These are phyloP conservation scores for Heliamphora exappendiculata DNA, from an alignment of 148 eudicot genomes.

Conservation along the genomic window DNA sequence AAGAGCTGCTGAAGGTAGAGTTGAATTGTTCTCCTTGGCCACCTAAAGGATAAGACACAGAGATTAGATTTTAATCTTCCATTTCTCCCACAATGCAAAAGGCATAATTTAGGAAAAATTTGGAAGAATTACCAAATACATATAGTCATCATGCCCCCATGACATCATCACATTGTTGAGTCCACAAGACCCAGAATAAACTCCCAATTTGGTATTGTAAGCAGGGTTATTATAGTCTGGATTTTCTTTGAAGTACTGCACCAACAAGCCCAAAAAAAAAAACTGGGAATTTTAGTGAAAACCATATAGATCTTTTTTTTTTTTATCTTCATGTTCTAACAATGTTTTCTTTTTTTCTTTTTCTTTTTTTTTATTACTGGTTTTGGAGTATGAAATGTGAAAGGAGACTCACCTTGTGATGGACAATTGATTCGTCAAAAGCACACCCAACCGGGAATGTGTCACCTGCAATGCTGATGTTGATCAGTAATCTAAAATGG, in stretches of 20 bases:
- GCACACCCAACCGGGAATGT: constrained; percentile 93
- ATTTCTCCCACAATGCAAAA: not conserved
- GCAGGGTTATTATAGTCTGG: constrained; percentile 28
- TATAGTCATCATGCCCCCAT: constrained; percentile 63
- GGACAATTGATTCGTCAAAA: constrained; percentile 68
- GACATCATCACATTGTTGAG: constrained; percentile 51
- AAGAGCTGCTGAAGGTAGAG: constrained; percentile 44
- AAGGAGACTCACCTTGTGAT: constrained; percentile 59
- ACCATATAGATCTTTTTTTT: not conserved
- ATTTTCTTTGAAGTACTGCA: constrained; percentile 43
- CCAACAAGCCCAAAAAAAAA: not conserved
- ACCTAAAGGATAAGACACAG: constrained; percentile 20
- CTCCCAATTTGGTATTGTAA: constrained; percentile 40
- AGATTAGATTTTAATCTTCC: not conserved
- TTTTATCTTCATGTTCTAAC: not conserved
- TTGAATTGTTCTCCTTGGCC: constrained; percentile 39
- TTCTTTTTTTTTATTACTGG: not conserved
- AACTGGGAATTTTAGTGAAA: not conserved
- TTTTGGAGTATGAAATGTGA: not conserved
- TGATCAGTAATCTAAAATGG: not conserved
- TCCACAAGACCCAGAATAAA: constrained; percentile 40
- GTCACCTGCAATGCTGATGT: constrained; percentile 33
- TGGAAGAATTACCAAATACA: constrained; percentile 39
- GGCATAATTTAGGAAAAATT: not conserved
- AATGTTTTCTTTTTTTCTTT: no score